Conservation (phyloP, 495 filamentous ascomycete species). For the Lophiotrema nucula region DNA sequence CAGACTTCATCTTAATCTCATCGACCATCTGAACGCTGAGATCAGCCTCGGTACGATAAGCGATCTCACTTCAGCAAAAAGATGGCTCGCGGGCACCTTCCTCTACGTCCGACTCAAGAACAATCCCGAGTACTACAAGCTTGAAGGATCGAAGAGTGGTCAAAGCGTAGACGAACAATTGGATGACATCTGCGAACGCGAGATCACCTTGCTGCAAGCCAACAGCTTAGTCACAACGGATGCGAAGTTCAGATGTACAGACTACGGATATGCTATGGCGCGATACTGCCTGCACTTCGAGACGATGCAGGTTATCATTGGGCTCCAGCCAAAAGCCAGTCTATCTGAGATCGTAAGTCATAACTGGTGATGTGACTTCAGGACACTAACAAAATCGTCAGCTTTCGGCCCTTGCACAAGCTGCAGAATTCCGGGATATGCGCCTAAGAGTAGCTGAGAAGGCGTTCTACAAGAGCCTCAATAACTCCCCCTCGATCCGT, state of each 20-base stretch:
- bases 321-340: constrained; percentile 58
- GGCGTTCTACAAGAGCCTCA: constrained; percentile 75
- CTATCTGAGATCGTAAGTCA: constrained; percentile 69
- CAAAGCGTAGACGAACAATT: constrained; percentile 65
- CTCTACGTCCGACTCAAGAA: constrained; percentile 76
- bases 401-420: constrained; percentile 67
- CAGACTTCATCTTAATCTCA: constrained; percentile 78
- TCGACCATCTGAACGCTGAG: constrained; percentile 94
- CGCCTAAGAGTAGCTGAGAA: constrained; percentile 75
- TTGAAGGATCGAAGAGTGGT: constrained; percentile 58
- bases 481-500: constrained; percentile 67
- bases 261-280: constrained; percentile 88
- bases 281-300: constrained; percentile 87
- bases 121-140: constrained; percentile 76
- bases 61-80: constrained; percentile 66
- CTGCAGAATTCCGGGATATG: constrained; percentile 74
- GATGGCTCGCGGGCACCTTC: constrained; percentile 86
- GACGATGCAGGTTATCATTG: constrained; percentile 78
- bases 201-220: constrained; percentile 68
- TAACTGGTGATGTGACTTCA: background rate
- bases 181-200: constrained; percentile 76
- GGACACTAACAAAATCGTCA: constrained; percentile 34
- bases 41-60: constrained; percentile 80
- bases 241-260: constrained; percentile 61
- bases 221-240: constrained; percentile 52